phyloP scores from a whole-genome alignment of 1,284 basidiomycete species.

The Thecaphora thlaspeos region DNA sequence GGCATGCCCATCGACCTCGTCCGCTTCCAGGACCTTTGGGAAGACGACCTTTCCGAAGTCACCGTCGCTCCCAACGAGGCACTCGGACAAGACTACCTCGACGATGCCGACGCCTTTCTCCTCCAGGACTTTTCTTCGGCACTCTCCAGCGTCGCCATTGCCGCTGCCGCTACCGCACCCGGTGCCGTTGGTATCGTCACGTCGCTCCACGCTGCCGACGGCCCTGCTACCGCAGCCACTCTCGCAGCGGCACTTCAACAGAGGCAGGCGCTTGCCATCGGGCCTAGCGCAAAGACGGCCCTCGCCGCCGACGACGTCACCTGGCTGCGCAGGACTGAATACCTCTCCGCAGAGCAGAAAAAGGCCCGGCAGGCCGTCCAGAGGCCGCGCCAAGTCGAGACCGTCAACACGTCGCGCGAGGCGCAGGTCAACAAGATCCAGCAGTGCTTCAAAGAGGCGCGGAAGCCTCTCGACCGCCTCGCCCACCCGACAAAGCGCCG shows the following conservation, averaged over 20 bases:
- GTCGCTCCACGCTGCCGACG: constrained; percentile 21
- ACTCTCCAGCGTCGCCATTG: constrained; percentile 16
- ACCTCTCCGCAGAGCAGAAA: constrained; percentile 49
- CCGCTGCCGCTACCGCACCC: constrained; percentile 7
- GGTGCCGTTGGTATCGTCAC: constrained; percentile 27
- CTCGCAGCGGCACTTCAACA: constrained; percentile 31
- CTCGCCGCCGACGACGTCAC: constrained; percentile 47
- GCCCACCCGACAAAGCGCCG: constrained; percentile 49
- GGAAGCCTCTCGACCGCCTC: constrained; percentile 37
- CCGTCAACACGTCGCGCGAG: constrained; percentile 41
- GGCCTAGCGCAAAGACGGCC: constrained; percentile 27
- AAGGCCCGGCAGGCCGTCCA: constrained; percentile 31
- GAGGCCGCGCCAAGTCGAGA: constrained; percentile 26
- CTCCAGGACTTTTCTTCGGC: constrained; percentile 42
- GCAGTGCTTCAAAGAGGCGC: constrained; percentile 43
- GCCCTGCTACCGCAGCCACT: constrained; percentile 16
- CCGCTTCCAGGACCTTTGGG: constrained; percentile 49
- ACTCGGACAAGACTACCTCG: constrained; percentile 27
- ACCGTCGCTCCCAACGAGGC: constrained; percentile 9
- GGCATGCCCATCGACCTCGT: constrained; percentile 55
- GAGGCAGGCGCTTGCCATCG: constrained; percentile 29
- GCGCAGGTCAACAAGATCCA: constrained; percentile 52
- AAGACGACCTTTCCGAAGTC: constrained; percentile 35
- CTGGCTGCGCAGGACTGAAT: constrained; percentile 55
- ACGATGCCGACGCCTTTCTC: constrained; percentile 51